phyloP scores from a whole-genome alignment of 2,329 filamentous ascomycete species.

The Cordyceps cateniannulata region DNA sequence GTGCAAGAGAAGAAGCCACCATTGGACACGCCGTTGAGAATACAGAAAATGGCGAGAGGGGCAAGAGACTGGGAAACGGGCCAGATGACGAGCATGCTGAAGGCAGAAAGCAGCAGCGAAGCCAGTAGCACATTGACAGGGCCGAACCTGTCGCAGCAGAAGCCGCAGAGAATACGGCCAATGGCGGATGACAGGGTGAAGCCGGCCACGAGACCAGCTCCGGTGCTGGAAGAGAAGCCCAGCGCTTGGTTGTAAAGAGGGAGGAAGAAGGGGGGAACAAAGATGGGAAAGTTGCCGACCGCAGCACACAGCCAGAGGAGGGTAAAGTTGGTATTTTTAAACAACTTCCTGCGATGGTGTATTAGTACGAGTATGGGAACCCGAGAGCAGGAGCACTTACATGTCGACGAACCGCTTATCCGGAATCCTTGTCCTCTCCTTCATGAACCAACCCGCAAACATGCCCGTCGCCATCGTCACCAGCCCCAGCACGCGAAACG shows the following conservation, averaged over 20 bases:
- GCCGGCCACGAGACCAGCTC: slow-evolving; percentile 51
- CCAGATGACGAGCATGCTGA: slow-evolving; percentile 57
- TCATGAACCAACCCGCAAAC: slow-evolving; percentile 48
- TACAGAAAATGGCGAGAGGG: slow-evolving; percentile 49
- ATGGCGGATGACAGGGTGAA: slow-evolving; percentile 56
- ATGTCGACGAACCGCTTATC: slow-evolving; percentile 42
- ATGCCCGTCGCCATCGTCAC: slow-evolving; percentile 41
- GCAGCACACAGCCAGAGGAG: slow-evolving; percentile 47
- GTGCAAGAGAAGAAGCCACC: slow-evolving; percentile 59
- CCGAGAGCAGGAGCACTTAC: slow-evolving; percentile 23
- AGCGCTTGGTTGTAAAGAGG: slow-evolving; percentile 50
- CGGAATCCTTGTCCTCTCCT: slow-evolving; percentile 33
- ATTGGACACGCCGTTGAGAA: slow-evolving; percentile 54
- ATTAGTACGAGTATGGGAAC: too few species aligned
- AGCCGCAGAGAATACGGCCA: slow-evolving; percentile 48
- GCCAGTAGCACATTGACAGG: slow-evolving; percentile 50
- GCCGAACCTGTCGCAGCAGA: slow-evolving; percentile 47
- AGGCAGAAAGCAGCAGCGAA: slow-evolving; percentile 42
- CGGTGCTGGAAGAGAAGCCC: slow-evolving; percentile 43
- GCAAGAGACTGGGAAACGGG: slow-evolving; percentile 48
- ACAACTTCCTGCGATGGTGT: slow-evolving; percentile 36
- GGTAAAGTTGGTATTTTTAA: slow-evolving; percentile 44
- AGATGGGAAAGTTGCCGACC: slow-evolving; percentile 52
- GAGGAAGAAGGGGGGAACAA: slow-evolving; percentile 56
- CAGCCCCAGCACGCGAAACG: slow-evolving; percentile 44